Evolutionary conservation across 208 protist species (phyloP).

Genomic region (Crithidia fasciculata): DNA sequence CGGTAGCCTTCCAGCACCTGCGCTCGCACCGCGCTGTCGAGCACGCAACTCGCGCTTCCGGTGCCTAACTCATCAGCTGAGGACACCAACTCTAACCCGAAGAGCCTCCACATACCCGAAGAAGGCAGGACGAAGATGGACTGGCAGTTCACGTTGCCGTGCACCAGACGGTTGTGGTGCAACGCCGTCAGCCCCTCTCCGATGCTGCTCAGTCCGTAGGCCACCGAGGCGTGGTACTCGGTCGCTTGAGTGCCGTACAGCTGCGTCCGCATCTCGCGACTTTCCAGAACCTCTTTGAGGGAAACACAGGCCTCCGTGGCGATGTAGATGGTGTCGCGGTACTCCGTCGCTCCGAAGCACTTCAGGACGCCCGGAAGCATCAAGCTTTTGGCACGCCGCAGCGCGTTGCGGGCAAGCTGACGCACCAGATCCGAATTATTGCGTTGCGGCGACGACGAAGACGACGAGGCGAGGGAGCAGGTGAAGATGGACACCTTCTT

Average conservation of each 20-base stretch:
- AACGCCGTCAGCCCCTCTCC: conserved; percentile 58
- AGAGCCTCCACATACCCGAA: conserved; percentile 83
- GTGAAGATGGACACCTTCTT: conserved; percentile 70
- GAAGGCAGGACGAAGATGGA: conserved; percentile 66
- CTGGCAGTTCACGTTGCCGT: conserved; percentile 77
- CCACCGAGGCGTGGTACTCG: conserved; percentile 37
- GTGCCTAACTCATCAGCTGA: conserved; percentile 20
- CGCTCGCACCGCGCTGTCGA: conserved; percentile 27
- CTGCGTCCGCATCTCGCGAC: conserved; percentile 18
- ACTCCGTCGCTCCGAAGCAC: conserved; percentile 72
- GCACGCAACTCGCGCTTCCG: conserved; percentile 5
- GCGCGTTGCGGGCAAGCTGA: conserved; percentile 61
- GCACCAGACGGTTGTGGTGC: conserved; percentile 78
- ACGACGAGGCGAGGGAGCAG: conserved; percentile 20
- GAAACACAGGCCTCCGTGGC: conserved; percentile 80
- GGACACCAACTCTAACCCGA: conserved; percentile 74
- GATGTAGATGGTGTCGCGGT: conserved; percentile 80
- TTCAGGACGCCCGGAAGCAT: conserved; percentile 77
- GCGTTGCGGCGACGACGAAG: not conserved
- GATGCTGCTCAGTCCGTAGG: conserved; percentile 68
- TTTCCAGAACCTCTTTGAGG: conserved; percentile 50
- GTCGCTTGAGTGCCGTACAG: conserved; percentile 28
- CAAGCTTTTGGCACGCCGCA: conserved; percentile 80
- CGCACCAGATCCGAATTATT: conserved; percentile 10
- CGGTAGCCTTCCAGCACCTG: conserved; percentile 41